Percentiles rank a stretch among this genome's conserved stretches.
phyloP scores from a whole-genome alignment of 2,329 filamentous ascomycete genomes.

The Trichoderma guizhouense region DNA sequence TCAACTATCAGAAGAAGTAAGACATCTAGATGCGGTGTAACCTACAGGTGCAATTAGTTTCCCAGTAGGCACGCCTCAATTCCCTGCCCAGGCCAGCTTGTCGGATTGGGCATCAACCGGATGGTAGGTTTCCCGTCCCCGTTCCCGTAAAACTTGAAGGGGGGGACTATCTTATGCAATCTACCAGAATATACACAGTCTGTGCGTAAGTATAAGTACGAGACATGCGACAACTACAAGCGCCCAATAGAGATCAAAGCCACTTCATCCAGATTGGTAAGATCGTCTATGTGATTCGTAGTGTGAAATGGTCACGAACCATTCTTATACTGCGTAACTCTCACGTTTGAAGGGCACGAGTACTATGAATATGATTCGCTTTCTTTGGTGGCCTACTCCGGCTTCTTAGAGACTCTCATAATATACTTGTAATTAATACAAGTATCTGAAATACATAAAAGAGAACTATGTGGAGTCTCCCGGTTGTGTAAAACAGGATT shows the following conservation, averaged over 20 bases:
- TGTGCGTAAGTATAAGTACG: background rate
- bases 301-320: background rate
- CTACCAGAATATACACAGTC: background rate
- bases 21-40: background rate
- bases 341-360: fast-evolving
- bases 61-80: background rate
- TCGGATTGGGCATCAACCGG: background rate
- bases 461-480: background rate
- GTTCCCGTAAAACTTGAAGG: background rate
- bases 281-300: background rate
- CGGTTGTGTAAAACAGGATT: background rate
- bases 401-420: background rate
- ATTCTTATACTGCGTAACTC: background rate
- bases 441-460: background rate
- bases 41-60: background rate
- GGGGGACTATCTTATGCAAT: background rate
- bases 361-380: background rate
- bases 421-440: background rate
- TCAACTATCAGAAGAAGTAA: background rate
- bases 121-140: background rate
- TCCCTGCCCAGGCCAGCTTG: background rate
- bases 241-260: background rate
- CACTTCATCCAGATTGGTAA: background rate
- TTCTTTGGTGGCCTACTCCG: background rate
- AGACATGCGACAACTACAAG: background rate